A percentile compares a stretch with the other conserved stretches of the same genome.
Conservation (phyloP, 768 basidiomycete genomes). For the Lentinula sp. region DNA sequence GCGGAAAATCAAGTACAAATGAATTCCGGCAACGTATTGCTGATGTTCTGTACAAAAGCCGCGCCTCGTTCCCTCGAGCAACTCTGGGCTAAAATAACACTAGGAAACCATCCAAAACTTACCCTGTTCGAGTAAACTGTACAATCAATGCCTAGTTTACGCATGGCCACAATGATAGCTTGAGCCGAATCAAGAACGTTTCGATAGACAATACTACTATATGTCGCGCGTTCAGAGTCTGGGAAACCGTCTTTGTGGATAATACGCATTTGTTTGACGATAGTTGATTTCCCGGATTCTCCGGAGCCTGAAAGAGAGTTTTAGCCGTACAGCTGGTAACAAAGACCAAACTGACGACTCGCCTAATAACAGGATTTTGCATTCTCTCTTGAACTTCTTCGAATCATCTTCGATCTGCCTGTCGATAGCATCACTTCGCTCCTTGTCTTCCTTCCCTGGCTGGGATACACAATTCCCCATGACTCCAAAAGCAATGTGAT, state of each 20-base stretch:
- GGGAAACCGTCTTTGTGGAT: conserved; percentile 92
- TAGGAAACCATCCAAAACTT: conserved; percentile 10
- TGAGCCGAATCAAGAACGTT: conserved; percentile 89
- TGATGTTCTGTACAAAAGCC: neutral
- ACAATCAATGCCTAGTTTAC: conserved; percentile 80
- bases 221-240: conserved; percentile 67
- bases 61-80: neutral
- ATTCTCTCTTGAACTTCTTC: conserved; percentile 76
- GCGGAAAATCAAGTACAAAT: neutral
- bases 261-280: conserved; percentile 99
- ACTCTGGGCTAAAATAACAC: no score
- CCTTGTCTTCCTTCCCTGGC: conserved; percentile 50
- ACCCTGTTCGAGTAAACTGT: conserved; percentile 60
- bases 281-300: conserved; percentile 92
- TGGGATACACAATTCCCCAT: conserved; percentile 72
- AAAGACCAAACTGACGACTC: conserved; percentile 21
- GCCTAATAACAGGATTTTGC: conserved; percentile 93
- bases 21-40: neutral
- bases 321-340: neutral
- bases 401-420: conserved; percentile 81
- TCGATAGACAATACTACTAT: conserved; percentile 73
- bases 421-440: conserved; percentile 72
- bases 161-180: conserved; percentile 78
- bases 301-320: conserved; percentile 63
- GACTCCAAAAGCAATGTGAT: neutral